These are phyloP conservation scores for Perkinsus olseni DNA, from an alignment of 169 alveolate genomes.

Conservation along the genomic window DNA sequence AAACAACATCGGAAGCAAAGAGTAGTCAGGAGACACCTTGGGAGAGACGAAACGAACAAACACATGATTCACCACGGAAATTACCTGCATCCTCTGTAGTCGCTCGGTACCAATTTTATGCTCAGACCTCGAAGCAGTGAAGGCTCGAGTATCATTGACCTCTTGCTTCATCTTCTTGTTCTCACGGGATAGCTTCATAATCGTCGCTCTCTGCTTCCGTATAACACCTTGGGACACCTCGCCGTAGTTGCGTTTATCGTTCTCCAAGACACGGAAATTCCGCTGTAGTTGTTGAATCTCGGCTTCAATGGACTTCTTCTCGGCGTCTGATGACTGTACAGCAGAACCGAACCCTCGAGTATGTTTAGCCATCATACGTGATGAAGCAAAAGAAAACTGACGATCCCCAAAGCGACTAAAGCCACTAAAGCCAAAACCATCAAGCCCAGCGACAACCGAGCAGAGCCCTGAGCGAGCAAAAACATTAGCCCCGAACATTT, in stretches of 20 bases:
- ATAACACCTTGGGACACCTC: conserved; percentile 33
- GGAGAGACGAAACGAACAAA: not conserved
- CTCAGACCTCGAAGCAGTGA: not conserved
- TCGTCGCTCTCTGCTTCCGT: conserved; percentile 34
- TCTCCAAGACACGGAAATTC: not conserved
- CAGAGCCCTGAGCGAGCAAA: not conserved
- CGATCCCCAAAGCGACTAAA: not conserved
- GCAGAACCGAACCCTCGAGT: not conserved
- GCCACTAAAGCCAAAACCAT: too few species aligned
- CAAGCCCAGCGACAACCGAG: too few species aligned
- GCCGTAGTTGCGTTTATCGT: conserved; percentile 28
- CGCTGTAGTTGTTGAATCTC: not conserved
- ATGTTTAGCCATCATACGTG: not conserved
- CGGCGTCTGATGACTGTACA: not conserved
- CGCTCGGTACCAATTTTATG: conserved; percentile 15
- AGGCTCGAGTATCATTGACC: conserved; percentile 16
- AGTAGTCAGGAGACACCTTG: not conserved
- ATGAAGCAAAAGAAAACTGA: not conserved
- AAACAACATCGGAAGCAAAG: not conserved
- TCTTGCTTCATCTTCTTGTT: conserved; percentile 33
- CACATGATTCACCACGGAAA: not conserved
- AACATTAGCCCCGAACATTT: too few species aligned
- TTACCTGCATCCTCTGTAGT: conserved; percentile 6
- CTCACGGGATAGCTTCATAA: conserved; percentile 30
- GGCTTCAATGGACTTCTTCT: not conserved